A percentile compares a stretch with the other conserved stretches of the same genome.
Conservation (phyloP, 179 eudicot species). For the Beta lomatogona region DNA sequence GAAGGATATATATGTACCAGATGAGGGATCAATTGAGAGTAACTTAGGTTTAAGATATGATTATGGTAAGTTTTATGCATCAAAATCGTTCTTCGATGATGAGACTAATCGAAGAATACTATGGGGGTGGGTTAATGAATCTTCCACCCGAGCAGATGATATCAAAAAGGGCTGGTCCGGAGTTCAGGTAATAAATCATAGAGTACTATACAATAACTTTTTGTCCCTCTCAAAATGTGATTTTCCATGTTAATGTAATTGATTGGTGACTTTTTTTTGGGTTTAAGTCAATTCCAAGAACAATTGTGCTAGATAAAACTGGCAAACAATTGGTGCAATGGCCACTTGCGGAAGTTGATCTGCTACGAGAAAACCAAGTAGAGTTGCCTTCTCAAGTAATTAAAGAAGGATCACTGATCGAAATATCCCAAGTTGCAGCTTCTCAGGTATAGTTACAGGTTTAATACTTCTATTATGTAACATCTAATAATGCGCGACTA, state of each 20-base stretch:
- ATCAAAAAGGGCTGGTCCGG: slow-evolving; percentile 59
- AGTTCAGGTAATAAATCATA: slow-evolving; percentile 40
- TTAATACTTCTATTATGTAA: neutral
- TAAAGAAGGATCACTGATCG: slow-evolving; percentile 39
- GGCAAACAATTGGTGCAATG: slow-evolving; percentile 68
- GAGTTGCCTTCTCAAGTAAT: slow-evolving; percentile 25
- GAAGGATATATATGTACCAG: slow-evolving; percentile 46
- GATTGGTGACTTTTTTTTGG: neutral
- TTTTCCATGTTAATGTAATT: neutral
- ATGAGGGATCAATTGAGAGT: slow-evolving; percentile 30
- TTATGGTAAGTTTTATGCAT: slow-evolving; percentile 63
- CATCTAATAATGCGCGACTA: too few relatives aligned
- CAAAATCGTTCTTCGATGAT: slow-evolving; percentile 56
- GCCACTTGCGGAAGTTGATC: slow-evolving; percentile 67
- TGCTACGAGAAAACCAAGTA: slow-evolving; percentile 40
- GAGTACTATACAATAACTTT: too few relatives aligned
- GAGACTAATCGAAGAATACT: slow-evolving; percentile 47
- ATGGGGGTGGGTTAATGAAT: slow-evolving; percentile 60
- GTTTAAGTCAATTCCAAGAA: slow-evolving; percentile 62
- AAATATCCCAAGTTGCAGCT: slow-evolving; percentile 48
- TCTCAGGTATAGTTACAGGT: slow-evolving; percentile 45
- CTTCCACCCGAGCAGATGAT: slow-evolving; percentile 28
- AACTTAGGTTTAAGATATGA: slow-evolving; percentile 44
- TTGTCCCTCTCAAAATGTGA: too few relatives aligned
- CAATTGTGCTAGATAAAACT: slow-evolving; percentile 47